Evolutionary conservation across 768 basidiomycete genomes (phyloP).

Genomic region (Lactifluus rugatus): DNA sequence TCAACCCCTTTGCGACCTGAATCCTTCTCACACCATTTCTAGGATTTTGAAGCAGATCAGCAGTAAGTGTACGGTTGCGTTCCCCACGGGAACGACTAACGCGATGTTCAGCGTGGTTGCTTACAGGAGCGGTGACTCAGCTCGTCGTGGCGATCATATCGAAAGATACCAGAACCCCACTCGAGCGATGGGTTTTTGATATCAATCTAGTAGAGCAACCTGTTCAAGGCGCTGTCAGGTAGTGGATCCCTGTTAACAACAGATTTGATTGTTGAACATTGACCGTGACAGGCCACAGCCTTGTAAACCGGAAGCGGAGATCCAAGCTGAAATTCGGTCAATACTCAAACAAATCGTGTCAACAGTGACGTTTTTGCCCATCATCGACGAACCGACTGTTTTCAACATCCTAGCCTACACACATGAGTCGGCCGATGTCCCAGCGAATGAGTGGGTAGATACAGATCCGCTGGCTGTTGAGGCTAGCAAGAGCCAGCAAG

Average conservation of each 20-base stretch:
- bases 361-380: slow-evolving; percentile 92
- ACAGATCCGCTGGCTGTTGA: slow-evolving; percentile 90
- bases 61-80: slow-evolving; percentile 41
- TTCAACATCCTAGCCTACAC: slow-evolving; percentile 99
- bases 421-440: slow-evolving; percentile 82
- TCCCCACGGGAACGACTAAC: slow-evolving; percentile 2
- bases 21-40: slow-evolving; percentile 5
- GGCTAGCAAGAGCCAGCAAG: slow-evolving; percentile 84
- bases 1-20: neutral
- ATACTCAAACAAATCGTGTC: slow-evolving; percentile 98
- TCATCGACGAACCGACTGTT: slow-evolving; percentile 88
- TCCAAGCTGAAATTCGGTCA: slow-evolving; percentile 94
- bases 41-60: slow-evolving; percentile 90
- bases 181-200: slow-evolving; percentile 99
- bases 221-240: slow-evolving; percentile 34
- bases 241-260: slow-evolving; percentile 29
- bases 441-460: slow-evolving; percentile 91
- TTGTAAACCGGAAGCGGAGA: slow-evolving; percentile 74
- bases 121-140: slow-evolving; percentile 86
- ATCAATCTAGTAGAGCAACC: slow-evolving; percentile 71
- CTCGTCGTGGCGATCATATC: slow-evolving; percentile 94
- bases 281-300: slow-evolving; percentile 31
- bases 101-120: slow-evolving; percentile 69
- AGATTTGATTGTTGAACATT: neutral
- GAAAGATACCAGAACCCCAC: slow-evolving; percentile 81